Evolutionary conservation across 148 eudicot species (phyloP), one percentile per base, ranked within the genome.

Genomic region (Rhododendron vialii): DNA sequence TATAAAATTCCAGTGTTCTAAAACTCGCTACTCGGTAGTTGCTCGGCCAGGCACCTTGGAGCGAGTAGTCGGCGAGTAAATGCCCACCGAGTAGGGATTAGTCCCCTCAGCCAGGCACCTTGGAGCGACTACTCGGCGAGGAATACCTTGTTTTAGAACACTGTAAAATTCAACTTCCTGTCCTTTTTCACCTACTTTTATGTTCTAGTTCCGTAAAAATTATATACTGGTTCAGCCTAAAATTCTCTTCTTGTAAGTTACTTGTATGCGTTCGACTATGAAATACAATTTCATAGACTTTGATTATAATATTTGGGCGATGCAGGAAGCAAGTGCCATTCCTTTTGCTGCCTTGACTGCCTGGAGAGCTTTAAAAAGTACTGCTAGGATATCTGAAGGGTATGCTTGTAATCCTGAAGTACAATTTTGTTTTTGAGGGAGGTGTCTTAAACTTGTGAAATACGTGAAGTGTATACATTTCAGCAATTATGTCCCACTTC

Each of bases 261-360:
- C 50, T 84, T 7, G 30, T 11, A 28, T 26, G 30, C 55, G n/a
- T 63, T 61, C 13, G 20, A 65, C 7, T 30, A 5, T 71, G 33
- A 36, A 36, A 51, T 28, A 47, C 51, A 24, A 35, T 69, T 82
- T 55, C 20, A 35, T n/a, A 3, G 20, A 74, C 45, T 5, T 24
- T 51, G 28, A 24, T 11, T 78, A 17, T 57, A 48, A 48, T 57
- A 2, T 35, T 5, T 55, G 73, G 73, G 77, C 47, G 78, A 79
- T 85, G 90, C 93, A 97, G 99, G 98, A 96, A 87, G 96, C 98
- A 78, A 91, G 96, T 88, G 98, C 93, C 7, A 95, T 96, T 85
- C 98, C 99, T 86, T 96, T 96, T 91, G 98, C 98, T 90, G 96
- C 99, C 30, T 91, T 96, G 91, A 95, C 99, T 86, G 99, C 99